Base-by-base conservation (phyloP, 1,284 basidiomycete genomes). In the Dichomitus squalens region DNA sequence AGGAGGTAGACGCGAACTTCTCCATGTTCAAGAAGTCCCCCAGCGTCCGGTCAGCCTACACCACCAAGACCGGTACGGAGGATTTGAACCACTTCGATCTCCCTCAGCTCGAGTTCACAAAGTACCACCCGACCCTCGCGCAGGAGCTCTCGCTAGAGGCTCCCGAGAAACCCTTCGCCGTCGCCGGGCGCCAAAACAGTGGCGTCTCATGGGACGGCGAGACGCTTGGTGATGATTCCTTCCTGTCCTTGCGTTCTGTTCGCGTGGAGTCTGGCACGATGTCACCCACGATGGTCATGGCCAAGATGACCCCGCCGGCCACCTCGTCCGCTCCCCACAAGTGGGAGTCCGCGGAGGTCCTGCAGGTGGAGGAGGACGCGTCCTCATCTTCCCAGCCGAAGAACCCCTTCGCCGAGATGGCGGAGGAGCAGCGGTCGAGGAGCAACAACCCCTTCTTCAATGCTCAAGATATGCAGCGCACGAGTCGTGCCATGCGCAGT, bases 301-400 rank as follows among this genome's bases (percentile, higher is more conserved):
- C 82, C 25, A 84, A 84, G 67, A 79, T 79, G 58, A 88, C 87
- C 4, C 87, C 87, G 43, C 73, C 75, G 9, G 79, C 83, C 9
- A 82, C 74, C 14, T 65, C 71, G 2, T 79, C 80, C 1, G 72
- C 74, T 14, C 66, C 75, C 5, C 87, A 90, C 72, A 78, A 68
- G 38, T 90, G 88, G 88, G 83, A 90, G 70, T 86, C 85, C 5
- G 88, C 88, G 0, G 86, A 88, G 65, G 84, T 90, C 9, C 63
- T 88, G 52, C 75, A 83, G 49, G 76, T 76, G 51, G 76, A 78
- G 38, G 69, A 68, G 18, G 70, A 67, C 25, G 56, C 71, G 5
- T 33, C 47, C 34, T 47, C 68, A 18, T 61, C 72, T 2, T 68
- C 70, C 46, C 54, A 68, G 33, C 65, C 70, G 25, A 63, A 65